phyloP scores from a whole-genome alignment of 768 basidiomycete genomes.

The Exidia glandulosa region DNA sequence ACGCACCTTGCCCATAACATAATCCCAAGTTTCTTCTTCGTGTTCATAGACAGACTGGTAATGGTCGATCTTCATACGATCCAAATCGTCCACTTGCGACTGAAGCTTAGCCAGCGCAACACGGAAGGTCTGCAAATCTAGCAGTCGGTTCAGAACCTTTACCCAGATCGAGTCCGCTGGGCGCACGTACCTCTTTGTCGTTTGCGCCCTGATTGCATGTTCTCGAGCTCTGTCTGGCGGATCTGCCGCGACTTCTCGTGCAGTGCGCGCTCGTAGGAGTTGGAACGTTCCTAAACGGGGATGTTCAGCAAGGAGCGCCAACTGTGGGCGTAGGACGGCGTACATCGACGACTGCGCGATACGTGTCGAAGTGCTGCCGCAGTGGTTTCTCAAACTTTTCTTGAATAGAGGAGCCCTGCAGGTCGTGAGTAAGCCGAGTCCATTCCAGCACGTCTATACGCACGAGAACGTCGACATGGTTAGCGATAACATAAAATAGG shows the following conservation, averaged over 20 bases:
- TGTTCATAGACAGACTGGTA: constrained; percentile 85
- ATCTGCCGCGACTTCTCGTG: constrained; percentile 79
- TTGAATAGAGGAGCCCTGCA: constrained; percentile 73
- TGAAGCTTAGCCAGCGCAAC: constrained; percentile 74
- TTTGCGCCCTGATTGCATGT: constrained; percentile 50
- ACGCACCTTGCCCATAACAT: constrained; percentile 70
- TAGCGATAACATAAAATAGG: constrained; percentile 82
- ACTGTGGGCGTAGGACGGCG: constrained; percentile 11
- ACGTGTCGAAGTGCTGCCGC: constrained; percentile 72
- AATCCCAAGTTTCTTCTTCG: constrained; percentile 93
- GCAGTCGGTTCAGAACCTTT: constrained; percentile 6
- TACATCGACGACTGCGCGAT: constrained; percentile 63
- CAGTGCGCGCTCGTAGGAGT: constrained; percentile 70
- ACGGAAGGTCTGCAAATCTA: constrained; percentile 82
- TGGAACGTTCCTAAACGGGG: constrained; percentile 64
- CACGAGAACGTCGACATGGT: constrained; percentile 87
- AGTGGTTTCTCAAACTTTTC: constrained; percentile 84
- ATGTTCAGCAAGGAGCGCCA: neutral
- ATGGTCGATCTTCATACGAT: constrained; percentile 73
- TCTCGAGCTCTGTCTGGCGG: constrained; percentile 72
- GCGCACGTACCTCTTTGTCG: constrained; percentile 66
- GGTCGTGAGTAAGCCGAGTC: constrained; percentile 2
- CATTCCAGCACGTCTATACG: constrained; percentile 14
- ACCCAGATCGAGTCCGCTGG: neutral
- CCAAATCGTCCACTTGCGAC: constrained; percentile 83